Conservation (phyloP, 1,284 basidiomycete species). For the Chiua sp. region DNA sequence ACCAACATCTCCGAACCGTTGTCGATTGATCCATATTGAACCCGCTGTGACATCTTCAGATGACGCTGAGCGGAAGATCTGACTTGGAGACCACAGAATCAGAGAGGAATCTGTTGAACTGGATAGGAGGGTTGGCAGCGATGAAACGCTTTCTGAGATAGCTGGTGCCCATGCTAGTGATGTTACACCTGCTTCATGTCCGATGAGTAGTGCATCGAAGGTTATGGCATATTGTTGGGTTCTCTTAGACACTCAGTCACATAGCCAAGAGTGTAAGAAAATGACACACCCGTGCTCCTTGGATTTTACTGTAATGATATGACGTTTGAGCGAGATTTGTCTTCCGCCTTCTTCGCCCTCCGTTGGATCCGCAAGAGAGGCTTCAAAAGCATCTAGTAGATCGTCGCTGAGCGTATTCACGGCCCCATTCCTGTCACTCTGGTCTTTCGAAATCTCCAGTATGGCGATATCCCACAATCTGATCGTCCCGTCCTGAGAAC, state of each 20-base stretch:
- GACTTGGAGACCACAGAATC: constrained; percentile 88
- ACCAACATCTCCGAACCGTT: constrained; percentile 92
- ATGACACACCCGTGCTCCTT: constrained; percentile 50
- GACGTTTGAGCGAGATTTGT: constrained; percentile 86
- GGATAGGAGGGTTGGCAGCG: constrained; percentile 70
- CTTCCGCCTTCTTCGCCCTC: constrained; percentile 74
- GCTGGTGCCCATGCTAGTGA: constrained; percentile 80
- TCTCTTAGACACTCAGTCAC: constrained; percentile 40
- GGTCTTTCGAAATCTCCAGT: constrained; percentile 28
- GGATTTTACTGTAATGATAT: constrained; percentile 70
- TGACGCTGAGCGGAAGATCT: constrained; percentile 45
- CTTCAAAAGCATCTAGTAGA: constrained; percentile 87
- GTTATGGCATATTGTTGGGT: constrained; percentile 73
- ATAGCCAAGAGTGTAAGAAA: not conserved
- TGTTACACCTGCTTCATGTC: constrained; percentile 93
- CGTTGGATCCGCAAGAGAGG: constrained; percentile 68
- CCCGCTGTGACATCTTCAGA: constrained; percentile 42
- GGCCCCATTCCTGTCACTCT: constrained; percentile 12
- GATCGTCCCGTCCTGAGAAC: constrained; percentile 92
- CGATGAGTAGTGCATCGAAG: constrained; percentile 90
- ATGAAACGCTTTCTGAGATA: constrained; percentile 12
- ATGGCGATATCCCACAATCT: constrained; percentile 84
- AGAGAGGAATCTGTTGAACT: constrained; percentile 93
- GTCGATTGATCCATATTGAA: constrained; percentile 86
- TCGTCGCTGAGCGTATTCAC: constrained; percentile 60